phyloP scores from a whole-genome alignment of 2,329 filamentous ascomycete genomes.

The Paramyrothecium roridum region DNA sequence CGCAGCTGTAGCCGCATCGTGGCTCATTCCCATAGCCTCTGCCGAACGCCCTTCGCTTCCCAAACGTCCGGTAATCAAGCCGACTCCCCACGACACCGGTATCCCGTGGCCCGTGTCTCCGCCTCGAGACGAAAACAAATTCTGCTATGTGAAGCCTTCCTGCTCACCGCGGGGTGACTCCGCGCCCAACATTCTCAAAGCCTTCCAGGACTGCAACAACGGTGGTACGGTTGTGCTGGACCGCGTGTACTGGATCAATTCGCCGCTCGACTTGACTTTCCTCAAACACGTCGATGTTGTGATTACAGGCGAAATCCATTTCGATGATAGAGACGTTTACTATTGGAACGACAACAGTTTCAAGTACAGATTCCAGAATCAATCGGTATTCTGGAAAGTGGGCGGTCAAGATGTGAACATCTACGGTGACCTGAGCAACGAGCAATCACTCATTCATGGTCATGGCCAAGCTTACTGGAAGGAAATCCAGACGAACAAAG shows the following conservation, averaged over 20 bases:
- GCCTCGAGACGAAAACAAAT: conserved; percentile 5
- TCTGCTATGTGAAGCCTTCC: conserved; percentile 15
- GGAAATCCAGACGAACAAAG: conserved; percentile 12
- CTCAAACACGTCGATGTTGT: conserved; percentile 61
- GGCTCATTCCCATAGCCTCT: neutral
- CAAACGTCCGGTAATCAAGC: conserved; percentile 11
- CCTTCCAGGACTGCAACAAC: conserved; percentile 48
- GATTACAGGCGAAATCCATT: conserved; percentile 53
- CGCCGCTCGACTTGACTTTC: conserved; percentile 63
- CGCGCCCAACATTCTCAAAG: conserved; percentile 13
- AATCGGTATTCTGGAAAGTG: conserved; percentile 37
- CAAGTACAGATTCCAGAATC: conserved; percentile 63
- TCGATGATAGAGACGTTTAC: conserved; percentile 59
- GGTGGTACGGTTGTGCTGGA: conserved; percentile 61
- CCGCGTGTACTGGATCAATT: conserved; percentile 58
- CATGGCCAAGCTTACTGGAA: conserved; percentile 19
- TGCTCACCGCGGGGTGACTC: conserved; percentile 10
- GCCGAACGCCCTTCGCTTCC: conserved; percentile 5
- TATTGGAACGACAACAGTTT: conserved; percentile 67
- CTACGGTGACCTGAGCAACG: conserved; percentile 63
- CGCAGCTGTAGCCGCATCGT: neutral
- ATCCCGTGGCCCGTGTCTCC: conserved; percentile 11
- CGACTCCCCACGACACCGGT: conserved; percentile 13
- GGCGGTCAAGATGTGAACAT: conserved; percentile 50
- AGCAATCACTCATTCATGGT: conserved; percentile 61